Conservation (phyloP, 176 grass and related monocot species). For the Oryza glumipatula region DNA sequence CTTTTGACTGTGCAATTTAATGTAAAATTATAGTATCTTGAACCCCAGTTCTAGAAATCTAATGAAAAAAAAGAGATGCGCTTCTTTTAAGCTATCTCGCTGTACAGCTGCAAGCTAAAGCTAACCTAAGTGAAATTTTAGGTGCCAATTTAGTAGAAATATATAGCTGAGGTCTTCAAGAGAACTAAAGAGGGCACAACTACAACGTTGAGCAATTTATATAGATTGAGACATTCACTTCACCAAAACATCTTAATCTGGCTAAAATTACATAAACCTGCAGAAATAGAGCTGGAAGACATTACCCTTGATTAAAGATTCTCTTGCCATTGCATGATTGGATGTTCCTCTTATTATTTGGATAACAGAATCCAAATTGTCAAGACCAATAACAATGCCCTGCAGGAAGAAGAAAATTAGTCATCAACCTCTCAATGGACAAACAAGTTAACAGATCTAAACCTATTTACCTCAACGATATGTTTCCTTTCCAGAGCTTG, state of each 20-base stretch:
- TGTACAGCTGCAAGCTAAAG: neutral
- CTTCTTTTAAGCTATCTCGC: constrained; percentile 11
- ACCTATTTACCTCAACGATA: constrained; percentile 86
- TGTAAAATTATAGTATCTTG: neutral
- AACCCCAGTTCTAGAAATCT: neutral
- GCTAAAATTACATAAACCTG: constrained; percentile 13
- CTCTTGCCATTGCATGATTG: constrained; percentile 59
- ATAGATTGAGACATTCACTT: neutral
- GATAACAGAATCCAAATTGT: constrained; percentile 96
- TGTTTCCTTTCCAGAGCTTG: constrained; percentile 90
- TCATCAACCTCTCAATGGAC: neutral
- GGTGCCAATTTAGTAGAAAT: neutral
- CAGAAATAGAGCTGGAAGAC: constrained; percentile 6
- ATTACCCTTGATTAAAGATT: constrained; percentile 79
- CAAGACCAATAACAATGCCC: constrained; percentile 93
- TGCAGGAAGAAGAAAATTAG: constrained; percentile 54
- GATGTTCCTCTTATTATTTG: constrained; percentile 76
- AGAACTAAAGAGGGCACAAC: constrained; percentile 13
- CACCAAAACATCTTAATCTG: constrained; percentile 20
- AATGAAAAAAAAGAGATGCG: neutral
- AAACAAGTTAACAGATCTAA: constrained; percentile 42
- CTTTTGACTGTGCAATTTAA: neutral
- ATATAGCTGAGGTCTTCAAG: constrained; percentile 18
- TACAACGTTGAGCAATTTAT: constrained; percentile 6
- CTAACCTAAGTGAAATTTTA: neutral